These are phyloP conservation scores for Schizosaccharomyces cryophilus DNA, from an alignment of 805 yeast species.

Conservation along the genomic window DNA sequence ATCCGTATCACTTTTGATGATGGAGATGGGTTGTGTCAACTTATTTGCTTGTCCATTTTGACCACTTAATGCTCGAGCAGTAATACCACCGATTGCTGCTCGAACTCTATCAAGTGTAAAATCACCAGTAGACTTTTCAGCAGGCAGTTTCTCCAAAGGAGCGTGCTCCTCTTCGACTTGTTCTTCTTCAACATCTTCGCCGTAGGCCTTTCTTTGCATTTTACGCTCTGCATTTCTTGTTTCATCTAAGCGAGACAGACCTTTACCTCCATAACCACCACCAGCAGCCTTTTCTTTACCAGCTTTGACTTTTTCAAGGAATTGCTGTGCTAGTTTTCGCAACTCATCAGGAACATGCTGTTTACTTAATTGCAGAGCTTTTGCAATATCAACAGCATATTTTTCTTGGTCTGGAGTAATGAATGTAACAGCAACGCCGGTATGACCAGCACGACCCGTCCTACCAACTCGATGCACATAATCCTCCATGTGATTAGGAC, in stretches of 20 bases:
- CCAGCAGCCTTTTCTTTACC: slow-evolving; percentile 37
- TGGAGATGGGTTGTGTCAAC: not conserved
- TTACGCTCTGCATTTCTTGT: slow-evolving; percentile 27
- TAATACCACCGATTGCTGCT: slow-evolving; percentile 7
- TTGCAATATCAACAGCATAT: slow-evolving; percentile 41
- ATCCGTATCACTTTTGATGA: slow-evolving; percentile 16
- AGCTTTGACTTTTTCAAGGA: slow-evolving; percentile 32
- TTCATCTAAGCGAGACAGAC: slow-evolving; percentile 53
- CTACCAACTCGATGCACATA: slow-evolving; percentile 91
- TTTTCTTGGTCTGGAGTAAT: slow-evolving; percentile 36
- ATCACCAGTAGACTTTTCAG: slow-evolving; percentile 6
- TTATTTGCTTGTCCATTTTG: not conserved
- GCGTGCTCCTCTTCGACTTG: slow-evolving; percentile 8
- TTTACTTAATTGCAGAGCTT: slow-evolving; percentile 38
- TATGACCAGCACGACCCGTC: slow-evolving; percentile 74
- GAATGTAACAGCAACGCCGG: slow-evolving; percentile 56
- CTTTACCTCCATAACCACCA: slow-evolving; percentile 84
- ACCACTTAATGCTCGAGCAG: slow-evolving; percentile 8
- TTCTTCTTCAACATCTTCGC: slow-evolving; percentile 11
- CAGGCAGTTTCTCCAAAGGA: slow-evolving; percentile 3
- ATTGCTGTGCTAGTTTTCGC: slow-evolving; percentile 25
- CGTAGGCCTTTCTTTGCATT: slow-evolving; percentile 26
- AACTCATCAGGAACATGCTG: slow-evolving; percentile 29
- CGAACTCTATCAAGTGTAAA: slow-evolving; percentile 4
- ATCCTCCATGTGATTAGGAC: slow-evolving; percentile 78